Percentiles rank a stretch among this genome's conserved stretches.
Evolutionary conservation across 225 moss, liverwort and hornwort genomes (phyloP).

Genomic region (Takakia lepidozioides): DNA sequence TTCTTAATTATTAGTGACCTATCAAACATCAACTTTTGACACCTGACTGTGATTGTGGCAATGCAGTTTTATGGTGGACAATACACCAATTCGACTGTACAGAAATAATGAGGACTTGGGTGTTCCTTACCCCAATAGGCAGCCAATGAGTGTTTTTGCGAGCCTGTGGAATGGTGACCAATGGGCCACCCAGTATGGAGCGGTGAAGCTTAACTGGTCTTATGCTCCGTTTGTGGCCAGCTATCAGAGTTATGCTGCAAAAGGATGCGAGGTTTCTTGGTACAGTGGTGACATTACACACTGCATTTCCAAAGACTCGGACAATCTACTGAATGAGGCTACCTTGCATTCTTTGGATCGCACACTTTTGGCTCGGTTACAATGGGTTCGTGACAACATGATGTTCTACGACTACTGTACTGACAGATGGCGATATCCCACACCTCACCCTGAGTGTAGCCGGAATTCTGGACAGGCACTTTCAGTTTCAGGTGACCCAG

Average conservation of each 20-base stretch:
- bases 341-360: slow-evolving; percentile 27
- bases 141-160: slow-evolving; percentile 50
- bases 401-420: slow-evolving; percentile 53
- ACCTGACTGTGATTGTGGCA: too few species aligned
- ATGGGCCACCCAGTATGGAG: slow-evolving; percentile 60
- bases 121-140: slow-evolving; percentile 32
- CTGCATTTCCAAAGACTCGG: slow-evolving; percentile 20
- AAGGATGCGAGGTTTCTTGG: slow-evolving; percentile 59
- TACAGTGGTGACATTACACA: slow-evolving; percentile 29
- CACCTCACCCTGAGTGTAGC: slow-evolving; percentile 42
- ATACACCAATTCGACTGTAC: slow-evolving; percentile 47
- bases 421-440: slow-evolving; percentile 40
- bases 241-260: slow-evolving; percentile 28
- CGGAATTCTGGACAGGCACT: slow-evolving; percentile 46
- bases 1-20: too few species aligned
- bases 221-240: slow-evolving; percentile 35
- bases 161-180: slow-evolving; percentile 59
- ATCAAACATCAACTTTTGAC: too few species aligned
- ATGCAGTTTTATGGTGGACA: slow-evolving; percentile 48
- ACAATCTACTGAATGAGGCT: slow-evolving; percentile 25
- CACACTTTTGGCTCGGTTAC: slow-evolving; percentile 42
- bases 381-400: slow-evolving; percentile 50
- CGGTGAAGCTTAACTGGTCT: slow-evolving; percentile 48
- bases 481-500: too few species aligned
- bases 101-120: slow-evolving; percentile 41